phyloP scores from a whole-genome alignment of 2,329 filamentous ascomycete genomes.

The Didymosphaeria variabile region DNA sequence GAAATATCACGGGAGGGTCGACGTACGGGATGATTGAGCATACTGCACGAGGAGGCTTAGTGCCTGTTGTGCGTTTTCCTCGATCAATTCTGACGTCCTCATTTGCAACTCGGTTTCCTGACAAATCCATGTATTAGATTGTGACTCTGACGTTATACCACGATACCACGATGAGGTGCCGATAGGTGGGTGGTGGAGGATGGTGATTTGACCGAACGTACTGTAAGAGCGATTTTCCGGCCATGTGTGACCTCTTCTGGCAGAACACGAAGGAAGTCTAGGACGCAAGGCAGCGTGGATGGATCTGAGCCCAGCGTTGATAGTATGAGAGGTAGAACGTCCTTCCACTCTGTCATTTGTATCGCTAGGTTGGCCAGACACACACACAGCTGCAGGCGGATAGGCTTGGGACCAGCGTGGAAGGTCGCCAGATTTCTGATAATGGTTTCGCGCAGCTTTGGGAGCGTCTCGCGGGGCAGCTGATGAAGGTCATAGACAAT shows the following conservation, averaged over 20 bases:
- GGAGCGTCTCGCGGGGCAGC: slow-evolving; percentile 77
- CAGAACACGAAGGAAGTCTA: slow-evolving; percentile 96
- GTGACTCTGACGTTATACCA: slow-evolving; percentile 48
- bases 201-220: slow-evolving; percentile 74
- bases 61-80: slow-evolving; percentile 89
- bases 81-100: slow-evolving; percentile 87
- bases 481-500: slow-evolving; percentile 97
- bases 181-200: slow-evolving; percentile 46
- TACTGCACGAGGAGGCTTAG: slow-evolving; percentile 89
- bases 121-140: slow-evolving; percentile 52
- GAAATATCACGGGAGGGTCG: not conserved
- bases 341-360: slow-evolving; percentile 95
- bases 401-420: slow-evolving; percentile 78
- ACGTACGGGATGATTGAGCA: slow-evolving; percentile 86
- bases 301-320: slow-evolving; percentile 78
- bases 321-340: slow-evolving; percentile 85
- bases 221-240: slow-evolving; percentile 98
- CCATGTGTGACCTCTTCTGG: slow-evolving; percentile 99
- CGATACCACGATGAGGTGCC: slow-evolving; percentile 49
- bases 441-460: slow-evolving; percentile 82
- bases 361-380: slow-evolving; percentile 94
- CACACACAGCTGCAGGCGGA: slow-evolving; percentile 89
- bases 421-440: slow-evolving; percentile 82
- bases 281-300: slow-evolving; percentile 82
- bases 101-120: slow-evolving; percentile 93